Conservation (phyloP, 1,284 basidiomycete species). For the Somion occarium region DNA sequence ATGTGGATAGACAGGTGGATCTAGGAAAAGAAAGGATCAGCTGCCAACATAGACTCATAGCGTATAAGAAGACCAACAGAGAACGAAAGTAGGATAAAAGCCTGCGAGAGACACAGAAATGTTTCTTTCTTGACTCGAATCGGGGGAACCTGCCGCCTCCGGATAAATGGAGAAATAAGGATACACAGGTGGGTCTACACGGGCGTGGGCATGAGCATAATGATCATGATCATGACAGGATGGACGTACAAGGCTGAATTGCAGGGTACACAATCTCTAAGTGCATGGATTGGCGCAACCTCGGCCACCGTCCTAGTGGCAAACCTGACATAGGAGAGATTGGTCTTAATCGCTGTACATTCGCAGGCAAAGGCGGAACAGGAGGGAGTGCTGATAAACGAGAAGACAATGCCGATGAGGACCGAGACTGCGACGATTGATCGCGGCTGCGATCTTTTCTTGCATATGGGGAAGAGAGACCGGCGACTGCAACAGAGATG, state of each 20-base stretch:
- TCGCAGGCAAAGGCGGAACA: conserved; percentile 3
- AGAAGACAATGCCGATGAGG: background rate
- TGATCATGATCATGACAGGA: background rate
- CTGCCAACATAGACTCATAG: background rate
- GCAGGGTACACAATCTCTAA: conserved; percentile 15
- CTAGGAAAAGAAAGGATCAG: conserved; percentile 9
- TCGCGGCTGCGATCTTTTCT: background rate
- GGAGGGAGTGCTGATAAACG: background rate
- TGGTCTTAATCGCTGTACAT: background rate
- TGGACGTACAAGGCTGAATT: conserved; percentile 19
- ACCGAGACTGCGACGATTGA: background rate
- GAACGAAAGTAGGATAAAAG: conserved; percentile 9
- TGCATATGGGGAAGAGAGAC: background rate
- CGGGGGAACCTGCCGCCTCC: background rate
- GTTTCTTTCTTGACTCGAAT: background rate
- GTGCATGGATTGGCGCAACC: conserved; percentile 10
- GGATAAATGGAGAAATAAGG: conserved; percentile 25
- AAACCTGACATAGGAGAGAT: conserved; percentile 1
- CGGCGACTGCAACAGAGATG: background rate
- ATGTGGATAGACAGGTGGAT: conserved; percentile 34
- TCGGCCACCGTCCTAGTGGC: conserved; percentile 2
- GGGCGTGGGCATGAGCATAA: background rate
- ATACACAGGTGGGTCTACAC: conserved; percentile 25
- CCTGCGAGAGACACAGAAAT: conserved; percentile 3
- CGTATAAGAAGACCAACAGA: conserved; percentile 8